Conservation (phyloP, 148 eudicot species). For the Spergularia bocconei region DNA sequence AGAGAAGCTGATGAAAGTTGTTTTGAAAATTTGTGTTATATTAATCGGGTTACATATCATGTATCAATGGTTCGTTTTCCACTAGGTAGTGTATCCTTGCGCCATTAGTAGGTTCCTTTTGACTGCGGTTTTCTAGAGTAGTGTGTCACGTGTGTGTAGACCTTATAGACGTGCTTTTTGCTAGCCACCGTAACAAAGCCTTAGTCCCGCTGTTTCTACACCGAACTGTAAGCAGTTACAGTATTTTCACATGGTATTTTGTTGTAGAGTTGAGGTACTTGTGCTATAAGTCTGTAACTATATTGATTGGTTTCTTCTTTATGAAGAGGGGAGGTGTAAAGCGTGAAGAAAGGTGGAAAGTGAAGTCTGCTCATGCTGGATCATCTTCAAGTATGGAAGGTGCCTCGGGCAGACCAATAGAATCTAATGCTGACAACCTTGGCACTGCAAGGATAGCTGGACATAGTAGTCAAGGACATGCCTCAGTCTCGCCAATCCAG, state of each 20-base stretch:
- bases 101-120: not conserved
- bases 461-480: constrained; percentile 24
- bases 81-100: not conserved
- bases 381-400: constrained; percentile 31
- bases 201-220: not conserved
- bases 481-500: constrained; percentile 26
- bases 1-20: not conserved
- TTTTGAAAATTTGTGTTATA: not conserved
- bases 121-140: not conserved
- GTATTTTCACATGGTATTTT: not conserved
- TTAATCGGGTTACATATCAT: too few species aligned
- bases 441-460: constrained; percentile 35
- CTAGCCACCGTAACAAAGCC: not conserved
- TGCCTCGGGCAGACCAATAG: constrained; percentile 25
- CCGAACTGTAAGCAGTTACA: not conserved
- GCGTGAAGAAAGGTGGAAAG: constrained; percentile 47
- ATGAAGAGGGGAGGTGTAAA: constrained; percentile 40
- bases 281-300: not conserved
- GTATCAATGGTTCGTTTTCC: too few species aligned
- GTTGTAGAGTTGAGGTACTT: not conserved
- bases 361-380: constrained; percentile 39
- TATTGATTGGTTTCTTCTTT: constrained; percentile 1
- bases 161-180: not conserved
- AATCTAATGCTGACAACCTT: constrained; percentile 27
- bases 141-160: not conserved